A percentile compares a stretch with the other conserved stretches of the same genome.
Conservation (phyloP, 345 rosid genomes). For the Triadica sebifera region DNA sequence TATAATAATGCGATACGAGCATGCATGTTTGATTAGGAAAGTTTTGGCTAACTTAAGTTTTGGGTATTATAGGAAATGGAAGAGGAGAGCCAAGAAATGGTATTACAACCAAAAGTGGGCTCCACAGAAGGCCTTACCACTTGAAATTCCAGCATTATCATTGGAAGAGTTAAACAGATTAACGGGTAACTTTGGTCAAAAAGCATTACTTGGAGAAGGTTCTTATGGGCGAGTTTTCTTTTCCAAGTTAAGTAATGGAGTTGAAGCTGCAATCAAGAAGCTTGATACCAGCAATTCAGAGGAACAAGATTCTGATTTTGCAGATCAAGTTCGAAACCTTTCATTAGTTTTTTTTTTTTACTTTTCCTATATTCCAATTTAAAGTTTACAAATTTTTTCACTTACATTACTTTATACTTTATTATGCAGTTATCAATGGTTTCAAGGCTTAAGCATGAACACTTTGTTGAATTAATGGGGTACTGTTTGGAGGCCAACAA, state of each 20-base stretch:
- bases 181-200: conserved; percentile 65
- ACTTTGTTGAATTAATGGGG: conserved; percentile 79
- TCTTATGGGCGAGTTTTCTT: conserved; percentile 87
- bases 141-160: conserved; percentile 64
- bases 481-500: conserved; percentile 78
- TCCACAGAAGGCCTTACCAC: conserved; percentile 72
- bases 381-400: not conserved
- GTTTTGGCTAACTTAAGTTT: too few relatives aligned
- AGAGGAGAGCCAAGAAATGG: conserved; percentile 71
- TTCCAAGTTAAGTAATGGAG: conserved; percentile 51
- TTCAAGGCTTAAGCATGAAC: conserved; percentile 81
- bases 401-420: too few relatives aligned
- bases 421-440: conserved; percentile 66
- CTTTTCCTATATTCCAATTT: not conserved
- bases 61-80: conserved; percentile 34
- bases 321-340: conserved; percentile 54
- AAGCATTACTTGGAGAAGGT: conserved; percentile 91
- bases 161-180: conserved; percentile 64
- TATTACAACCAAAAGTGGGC: conserved; percentile 53
- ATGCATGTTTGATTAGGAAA: too few relatives aligned
- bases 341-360: too few relatives aligned
- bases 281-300: conserved; percentile 70
- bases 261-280: conserved; percentile 75
- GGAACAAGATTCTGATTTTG: conserved; percentile 78
- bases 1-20: too few relatives aligned